phyloP scores from a whole-genome alignment of 2,329 filamentous ascomycete genomes.

The Scedosporium minutisporum region DNA sequence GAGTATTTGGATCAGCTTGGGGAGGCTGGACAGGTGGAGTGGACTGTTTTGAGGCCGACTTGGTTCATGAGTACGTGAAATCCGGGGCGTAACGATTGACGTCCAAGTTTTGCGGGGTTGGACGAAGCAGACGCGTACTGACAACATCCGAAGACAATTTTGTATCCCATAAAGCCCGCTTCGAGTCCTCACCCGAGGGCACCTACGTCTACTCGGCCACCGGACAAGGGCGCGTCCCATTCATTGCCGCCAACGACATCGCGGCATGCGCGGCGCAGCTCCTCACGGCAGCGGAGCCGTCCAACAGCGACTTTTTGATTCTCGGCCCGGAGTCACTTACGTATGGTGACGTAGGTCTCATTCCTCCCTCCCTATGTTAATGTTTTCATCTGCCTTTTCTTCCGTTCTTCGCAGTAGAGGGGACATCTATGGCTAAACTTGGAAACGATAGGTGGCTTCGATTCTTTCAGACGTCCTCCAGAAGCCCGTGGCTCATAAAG shows the following conservation, averaged over 20 bases:
- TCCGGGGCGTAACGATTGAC: too few species aligned
- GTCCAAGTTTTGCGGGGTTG: not conserved
- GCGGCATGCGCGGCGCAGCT: constrained; percentile 31
- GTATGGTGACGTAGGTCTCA: constrained; percentile 21
- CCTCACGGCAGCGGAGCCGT: constrained; percentile 25
- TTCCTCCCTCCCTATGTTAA: not conserved
- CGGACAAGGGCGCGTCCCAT: constrained; percentile 33
- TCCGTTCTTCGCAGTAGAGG: too few species aligned
- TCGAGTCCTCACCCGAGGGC: constrained; percentile 23
- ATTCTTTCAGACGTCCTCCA: constrained; percentile 22
- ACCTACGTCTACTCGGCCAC: constrained; percentile 32
- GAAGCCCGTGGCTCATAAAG: constrained; percentile 23
- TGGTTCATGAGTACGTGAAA: constrained; percentile 35
- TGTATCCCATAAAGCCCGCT: not conserved
- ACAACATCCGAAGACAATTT: not conserved
- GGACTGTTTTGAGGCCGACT: constrained; percentile 32
- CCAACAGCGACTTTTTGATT: constrained; percentile 29
- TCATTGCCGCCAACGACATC: constrained; percentile 35
- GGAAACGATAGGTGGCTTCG: constrained; percentile 20
- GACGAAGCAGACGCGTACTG: not conserved
- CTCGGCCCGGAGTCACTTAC: constrained; percentile 26
- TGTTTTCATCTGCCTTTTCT: too few species aligned
- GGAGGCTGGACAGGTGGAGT: constrained; percentile 25
- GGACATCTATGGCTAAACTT: too few species aligned
- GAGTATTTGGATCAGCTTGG: constrained; percentile 27